phyloP scores from a whole-genome alignment of 805 yeast genomes.

The Starmera dryadoides region DNA sequence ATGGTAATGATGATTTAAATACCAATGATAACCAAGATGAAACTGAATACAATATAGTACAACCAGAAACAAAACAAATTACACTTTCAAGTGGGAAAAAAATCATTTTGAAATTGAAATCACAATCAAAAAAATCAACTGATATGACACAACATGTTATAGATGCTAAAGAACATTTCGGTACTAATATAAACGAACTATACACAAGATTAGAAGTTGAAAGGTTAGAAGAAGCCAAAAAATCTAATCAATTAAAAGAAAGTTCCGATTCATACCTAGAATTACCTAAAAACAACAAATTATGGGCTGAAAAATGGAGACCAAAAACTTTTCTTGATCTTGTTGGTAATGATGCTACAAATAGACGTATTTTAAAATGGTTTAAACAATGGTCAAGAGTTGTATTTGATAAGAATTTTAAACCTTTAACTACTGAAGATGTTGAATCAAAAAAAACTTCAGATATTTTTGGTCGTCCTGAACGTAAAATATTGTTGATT shows the following conservation, averaged over 20 bases:
- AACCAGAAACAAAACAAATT: background rate
- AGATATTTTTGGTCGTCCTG: conserved; percentile 55
- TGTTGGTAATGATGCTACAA: conserved; percentile 61
- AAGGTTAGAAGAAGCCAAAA: conserved; percentile 8
- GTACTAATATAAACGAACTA: conserved; percentile 30
- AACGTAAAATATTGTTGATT: conserved; percentile 57
- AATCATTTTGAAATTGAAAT: background rate
- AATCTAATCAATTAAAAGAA: background rate
- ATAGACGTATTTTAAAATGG: conserved; percentile 57
- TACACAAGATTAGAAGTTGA: conserved; percentile 24
- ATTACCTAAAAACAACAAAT: conserved; percentile 3
- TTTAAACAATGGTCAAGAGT: conserved; percentile 57
- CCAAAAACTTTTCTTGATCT: conserved; percentile 59
- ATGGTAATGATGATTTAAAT: no score
- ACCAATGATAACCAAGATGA: background rate
- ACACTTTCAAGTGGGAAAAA: background rate
- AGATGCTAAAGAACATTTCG: conserved; percentile 26
- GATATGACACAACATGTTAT: background rate
- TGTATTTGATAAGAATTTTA: conserved; percentile 41
- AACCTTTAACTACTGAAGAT: conserved; percentile 15
- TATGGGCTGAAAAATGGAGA: conserved; percentile 63
- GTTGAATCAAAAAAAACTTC: conserved; percentile 4
- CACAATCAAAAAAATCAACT: background rate
- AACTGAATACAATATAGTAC: background rate
- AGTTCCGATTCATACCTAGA: conserved; percentile 1